A percentile compares a stretch with the other conserved stretches of the same genome.
Evolutionary conservation across 1,284 basidiomycete genomes (phyloP).

Genomic region (Anthracocystis walkeri): DNA sequence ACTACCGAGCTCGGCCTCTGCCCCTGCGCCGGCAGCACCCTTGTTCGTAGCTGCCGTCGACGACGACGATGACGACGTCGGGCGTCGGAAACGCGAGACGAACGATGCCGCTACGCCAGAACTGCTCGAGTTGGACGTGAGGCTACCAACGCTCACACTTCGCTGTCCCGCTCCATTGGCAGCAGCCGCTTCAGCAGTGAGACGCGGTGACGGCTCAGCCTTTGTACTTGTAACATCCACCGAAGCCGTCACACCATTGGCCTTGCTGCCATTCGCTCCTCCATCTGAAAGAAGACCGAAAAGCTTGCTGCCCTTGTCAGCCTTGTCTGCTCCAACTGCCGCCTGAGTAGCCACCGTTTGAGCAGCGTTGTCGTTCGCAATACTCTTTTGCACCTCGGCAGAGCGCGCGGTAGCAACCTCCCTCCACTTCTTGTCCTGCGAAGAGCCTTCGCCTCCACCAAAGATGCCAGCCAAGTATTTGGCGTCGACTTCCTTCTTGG

Average conservation of each 20-base stretch:
- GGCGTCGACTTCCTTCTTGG: constrained; percentile 52
- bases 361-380: not conserved
- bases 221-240: not conserved
- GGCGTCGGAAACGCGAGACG: constrained; percentile 51
- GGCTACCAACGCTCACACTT: constrained; percentile 31
- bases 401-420: constrained; percentile 10
- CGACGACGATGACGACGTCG: constrained; percentile 40
- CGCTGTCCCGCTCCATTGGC: constrained; percentile 25
- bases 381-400: constrained; percentile 1
- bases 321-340: constrained; percentile 4
- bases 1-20: not conserved
- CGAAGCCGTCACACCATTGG: constrained; percentile 1
- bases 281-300: constrained; percentile 21
- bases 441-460: constrained; percentile 39
- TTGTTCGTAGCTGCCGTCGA: constrained; percentile 8
- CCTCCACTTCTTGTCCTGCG: constrained; percentile 23
- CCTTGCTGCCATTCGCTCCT: constrained; percentile 10
- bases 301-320: constrained; percentile 25
- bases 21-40: not conserved
- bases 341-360: not conserved
- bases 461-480: constrained; percentile 58
- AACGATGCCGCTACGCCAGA: constrained; percentile 36
- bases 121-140: constrained; percentile 20
- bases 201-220: constrained; percentile 1
- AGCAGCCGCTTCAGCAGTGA: not conserved